Percentiles rank a stretch among this genome's conserved stretches.
Evolutionary conservation across 768 basidiomycete genomes (phyloP).

Genomic region (Lactifluus echinatus): DNA sequence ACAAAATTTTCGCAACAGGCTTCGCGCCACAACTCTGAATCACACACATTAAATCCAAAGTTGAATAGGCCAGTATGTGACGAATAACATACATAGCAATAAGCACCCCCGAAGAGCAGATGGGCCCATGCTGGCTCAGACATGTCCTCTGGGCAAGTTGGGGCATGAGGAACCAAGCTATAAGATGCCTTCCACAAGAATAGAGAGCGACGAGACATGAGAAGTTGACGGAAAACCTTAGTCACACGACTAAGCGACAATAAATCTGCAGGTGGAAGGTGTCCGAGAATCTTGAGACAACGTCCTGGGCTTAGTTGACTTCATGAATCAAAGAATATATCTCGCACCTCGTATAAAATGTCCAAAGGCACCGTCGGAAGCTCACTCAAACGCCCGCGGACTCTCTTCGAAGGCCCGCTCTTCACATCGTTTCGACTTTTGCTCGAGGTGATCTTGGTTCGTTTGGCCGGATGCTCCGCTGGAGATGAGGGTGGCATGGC

Average conservation of each 20-base stretch:
- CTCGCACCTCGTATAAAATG: slow-evolving; percentile 24
- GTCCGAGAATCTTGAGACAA: slow-evolving; percentile 23
- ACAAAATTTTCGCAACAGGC: slow-evolving; percentile 10
- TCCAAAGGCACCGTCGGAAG: slow-evolving; percentile 24
- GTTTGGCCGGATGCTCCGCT: neutral
- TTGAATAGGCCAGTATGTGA: neutral
- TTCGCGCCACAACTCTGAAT: slow-evolving; percentile 3
- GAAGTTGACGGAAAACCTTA: slow-evolving; percentile 25
- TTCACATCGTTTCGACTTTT: neutral
- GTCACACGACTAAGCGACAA: slow-evolving; percentile 26
- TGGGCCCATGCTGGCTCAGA: slow-evolving; percentile 14
- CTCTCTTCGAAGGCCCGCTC: neutral
- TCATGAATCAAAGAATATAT: neutral
- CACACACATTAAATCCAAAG: neutral
- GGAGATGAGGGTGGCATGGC: neutral
- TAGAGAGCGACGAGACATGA: slow-evolving; percentile 21
- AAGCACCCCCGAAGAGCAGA: slow-evolving; percentile 14
- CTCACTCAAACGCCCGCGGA: slow-evolving; percentile 10
- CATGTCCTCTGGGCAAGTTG: slow-evolving; percentile 14
- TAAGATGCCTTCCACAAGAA: slow-evolving; percentile 24
- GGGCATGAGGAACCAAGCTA: neutral
- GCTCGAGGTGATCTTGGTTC: neutral
- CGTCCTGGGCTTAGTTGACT: neutral
- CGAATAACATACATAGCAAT: slow-evolving; percentile 7
- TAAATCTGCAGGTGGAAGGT: slow-evolving; percentile 28